Conservation (phyloP, 768 basidiomycete species). For the Boletus rubropictus region DNA sequence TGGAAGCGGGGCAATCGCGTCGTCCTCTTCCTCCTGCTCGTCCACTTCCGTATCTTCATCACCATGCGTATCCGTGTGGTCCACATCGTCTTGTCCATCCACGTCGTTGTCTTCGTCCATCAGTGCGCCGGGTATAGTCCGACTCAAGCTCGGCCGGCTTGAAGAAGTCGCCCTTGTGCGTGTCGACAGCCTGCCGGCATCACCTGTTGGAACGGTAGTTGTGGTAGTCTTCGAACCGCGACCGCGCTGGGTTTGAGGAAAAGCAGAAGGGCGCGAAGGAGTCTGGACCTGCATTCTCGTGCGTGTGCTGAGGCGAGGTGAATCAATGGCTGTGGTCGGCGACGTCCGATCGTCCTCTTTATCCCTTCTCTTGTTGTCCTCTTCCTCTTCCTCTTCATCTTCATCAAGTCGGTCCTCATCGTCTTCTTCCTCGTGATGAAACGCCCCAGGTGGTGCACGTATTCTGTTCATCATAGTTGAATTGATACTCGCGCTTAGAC, state of each 20-base stretch:
- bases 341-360: conserved; percentile 7
- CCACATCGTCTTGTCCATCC: conserved; percentile 16
- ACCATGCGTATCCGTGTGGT: conserved; percentile 20
- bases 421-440: conserved; percentile 36
- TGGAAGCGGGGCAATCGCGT: conserved; percentile 32
- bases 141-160: conserved; percentile 12
- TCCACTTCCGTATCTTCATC: conserved; percentile 16
- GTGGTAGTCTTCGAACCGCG: conserved; percentile 5
- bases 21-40: conserved; percentile 33
- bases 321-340: conserved; percentile 6
- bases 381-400: conserved; percentile 16
- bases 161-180: conserved; percentile 4
- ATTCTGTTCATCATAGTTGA: conserved; percentile 13
- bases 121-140: conserved; percentile 41
- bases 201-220: background rate
- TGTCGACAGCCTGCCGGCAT: background rate
- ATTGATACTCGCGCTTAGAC: conserved; percentile 8
- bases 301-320: conserved; percentile 13
- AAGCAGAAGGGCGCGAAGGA: conserved; percentile 10
- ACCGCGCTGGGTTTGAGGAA: conserved; percentile 9
- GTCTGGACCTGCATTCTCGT: conserved; percentile 8
- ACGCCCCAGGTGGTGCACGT: conserved; percentile 44
- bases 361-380: conserved; percentile 22
- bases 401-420: conserved; percentile 12
- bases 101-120: conserved; percentile 35